A percentile compares a stretch with the other conserved stretches of the same genome.
Conservation (phyloP, 2,329 filamentous ascomycete species). For the Alternaria sp. region DNA sequence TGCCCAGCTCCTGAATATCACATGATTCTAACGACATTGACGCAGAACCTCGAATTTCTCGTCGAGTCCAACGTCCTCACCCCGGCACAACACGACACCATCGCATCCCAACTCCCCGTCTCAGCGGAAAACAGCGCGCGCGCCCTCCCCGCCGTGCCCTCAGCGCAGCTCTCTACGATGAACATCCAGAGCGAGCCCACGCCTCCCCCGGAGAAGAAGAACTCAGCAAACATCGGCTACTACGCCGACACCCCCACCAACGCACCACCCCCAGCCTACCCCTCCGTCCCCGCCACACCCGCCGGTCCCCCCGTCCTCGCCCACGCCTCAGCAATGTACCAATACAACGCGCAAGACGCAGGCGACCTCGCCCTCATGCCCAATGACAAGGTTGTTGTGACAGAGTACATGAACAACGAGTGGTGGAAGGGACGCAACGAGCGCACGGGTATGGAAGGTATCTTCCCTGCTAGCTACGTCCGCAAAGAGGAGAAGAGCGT, state of each 20-base stretch:
- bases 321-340: slow-evolving; percentile 81
- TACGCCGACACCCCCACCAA: slow-evolving; percentile 48
- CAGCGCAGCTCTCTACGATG: slow-evolving; percentile 42
- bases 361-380: slow-evolving; percentile 83
- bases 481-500: slow-evolving; percentile 68
- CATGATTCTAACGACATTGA: not conserved
- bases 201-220: slow-evolving; percentile 42
- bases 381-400: slow-evolving; percentile 79
- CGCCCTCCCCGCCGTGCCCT: slow-evolving; percentile 38
- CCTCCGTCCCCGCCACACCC: slow-evolving; percentile 55
- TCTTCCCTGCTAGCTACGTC: slow-evolving; percentile 94
- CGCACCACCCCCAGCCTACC: slow-evolving; percentile 54
- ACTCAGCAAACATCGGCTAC: slow-evolving; percentile 50
- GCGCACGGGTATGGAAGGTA: slow-evolving; percentile 83
- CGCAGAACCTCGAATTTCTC: slow-evolving; percentile 93
- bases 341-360: slow-evolving; percentile 78
- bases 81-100: slow-evolving; percentile 74
- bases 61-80: slow-evolving; percentile 81
- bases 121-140: slow-evolving; percentile 69
- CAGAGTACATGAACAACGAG: slow-evolving; percentile 94
- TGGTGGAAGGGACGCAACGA: slow-evolving; percentile 94
- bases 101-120: slow-evolving; percentile 75
- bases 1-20: not conserved
- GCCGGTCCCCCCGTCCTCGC: slow-evolving; percentile 65
- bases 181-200: slow-evolving; percentile 38